Base-by-base conservation (phyloP, 2,329 filamentous ascomycete genomes). In the Verticillium nonalfalfae region DNA sequence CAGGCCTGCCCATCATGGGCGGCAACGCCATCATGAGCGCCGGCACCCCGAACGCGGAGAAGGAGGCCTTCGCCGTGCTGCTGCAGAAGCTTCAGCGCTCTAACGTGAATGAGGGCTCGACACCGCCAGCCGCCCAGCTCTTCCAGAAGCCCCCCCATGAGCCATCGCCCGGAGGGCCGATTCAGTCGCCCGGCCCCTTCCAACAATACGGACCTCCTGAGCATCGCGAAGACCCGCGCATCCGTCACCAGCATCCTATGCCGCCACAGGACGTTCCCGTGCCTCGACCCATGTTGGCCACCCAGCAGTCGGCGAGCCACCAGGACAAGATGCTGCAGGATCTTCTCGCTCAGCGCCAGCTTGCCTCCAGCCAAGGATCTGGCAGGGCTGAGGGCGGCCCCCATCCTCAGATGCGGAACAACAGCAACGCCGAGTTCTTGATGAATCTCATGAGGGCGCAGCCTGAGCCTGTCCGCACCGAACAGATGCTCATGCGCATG, bases 1-100 rank as follows among this genome's bases (percentile, higher is more conserved):
- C 40, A 21, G 40, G 40, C 9, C 40, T 50, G 18, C 54, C 54
- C 3, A 34, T 56, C n/a, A 50, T 50, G 18, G 40, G 40, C 11
- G 40, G 40, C 40, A 50, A 50, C 40, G 40, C 40, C 2, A 50
- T 50, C 40, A 50, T 50, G 40, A 50, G 40, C n/a, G 54, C 54
- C n/a, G 13, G 26, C 26, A 10, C 54, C 54, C 75, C 80, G 6
- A 86, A 87, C 64, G 85, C 87, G 59, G 93, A 97, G 69, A 91
- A 92, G 73, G 90, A 93, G 72, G 93, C 92, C 1, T 97, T 97
- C 74, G 86, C 92, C 66, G 85, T 88, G 55, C 84, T 97, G 56
- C 79, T 97, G 39, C 85, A 90, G 67, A 96, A 97, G 82, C 84
- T 97, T 50, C 89, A 93, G 63, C 79, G 79, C 61, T 83, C 85